Percentiles rank a stretch among this genome's conserved stretches.
These are phyloP conservation scores for Puccinia brachypodii DNA, from an alignment of 1,284 basidiomycete genomes.

Conservation along the genomic window DNA sequence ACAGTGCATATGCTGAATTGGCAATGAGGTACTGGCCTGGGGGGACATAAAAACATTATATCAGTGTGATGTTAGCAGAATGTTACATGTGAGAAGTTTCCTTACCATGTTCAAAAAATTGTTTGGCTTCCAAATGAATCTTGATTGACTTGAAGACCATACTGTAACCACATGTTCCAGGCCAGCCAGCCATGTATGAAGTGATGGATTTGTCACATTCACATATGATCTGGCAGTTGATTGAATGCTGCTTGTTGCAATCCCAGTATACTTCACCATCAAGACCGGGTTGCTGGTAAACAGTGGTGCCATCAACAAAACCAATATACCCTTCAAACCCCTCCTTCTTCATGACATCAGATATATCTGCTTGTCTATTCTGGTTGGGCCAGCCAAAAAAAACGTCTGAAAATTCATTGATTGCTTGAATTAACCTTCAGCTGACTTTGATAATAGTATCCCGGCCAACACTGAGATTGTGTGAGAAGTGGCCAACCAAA, in stretches of 20 bases:
- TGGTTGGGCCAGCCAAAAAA: no score
- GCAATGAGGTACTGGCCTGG: conserved; percentile 24
- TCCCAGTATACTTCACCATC: conserved; percentile 16
- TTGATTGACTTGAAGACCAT: no score
- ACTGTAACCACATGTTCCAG: conserved; percentile 8
- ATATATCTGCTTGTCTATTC: not conserved
- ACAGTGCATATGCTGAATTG: conserved; percentile 20
- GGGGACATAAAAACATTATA: no score
- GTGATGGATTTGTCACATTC: conserved; percentile 17
- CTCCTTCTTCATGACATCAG: no score
- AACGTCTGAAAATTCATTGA: not conserved
- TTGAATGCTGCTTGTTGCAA: no score
- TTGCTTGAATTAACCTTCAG: not conserved
- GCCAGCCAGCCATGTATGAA: not conserved
- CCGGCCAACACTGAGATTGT: not conserved
- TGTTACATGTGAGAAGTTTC: no score
- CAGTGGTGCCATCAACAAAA: no score
- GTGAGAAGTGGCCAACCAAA: not conserved
- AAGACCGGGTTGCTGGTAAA: not conserved
- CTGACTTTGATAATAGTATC: not conserved
- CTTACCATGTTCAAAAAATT: no score
- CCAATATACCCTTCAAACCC: no score
- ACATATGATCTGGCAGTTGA: no score
- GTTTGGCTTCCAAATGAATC: not conserved
- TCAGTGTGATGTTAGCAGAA: no score